A percentile compares a stretch with the other conserved stretches of the same genome.
Conservation (phyloP, 768 basidiomycete species). For the Ephemerocybe angulata region DNA sequence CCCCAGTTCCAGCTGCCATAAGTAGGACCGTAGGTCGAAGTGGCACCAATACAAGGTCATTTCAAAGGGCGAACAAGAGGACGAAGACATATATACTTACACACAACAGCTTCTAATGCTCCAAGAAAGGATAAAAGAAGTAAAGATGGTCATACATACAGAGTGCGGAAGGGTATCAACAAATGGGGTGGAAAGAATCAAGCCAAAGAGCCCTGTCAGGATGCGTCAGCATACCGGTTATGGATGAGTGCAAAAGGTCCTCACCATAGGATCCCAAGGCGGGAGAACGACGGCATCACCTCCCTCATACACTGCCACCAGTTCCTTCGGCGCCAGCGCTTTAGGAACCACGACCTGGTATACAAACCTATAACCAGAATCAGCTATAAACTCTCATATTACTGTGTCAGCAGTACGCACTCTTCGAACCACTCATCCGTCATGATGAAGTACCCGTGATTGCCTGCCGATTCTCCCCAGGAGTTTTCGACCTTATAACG, state of each 20-base stretch:
- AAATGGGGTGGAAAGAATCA: not conserved
- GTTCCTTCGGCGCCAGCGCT: constrained; percentile 72
- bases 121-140: not conserved
- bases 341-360: constrained; percentile 92
- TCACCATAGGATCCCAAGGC: constrained; percentile 89
- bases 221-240: not conserved
- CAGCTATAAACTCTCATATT: constrained; percentile 2
- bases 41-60: no score
- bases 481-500: constrained; percentile 98
- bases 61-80: no score
- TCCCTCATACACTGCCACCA: constrained; percentile 74
- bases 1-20: no score
- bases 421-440: constrained; percentile 89
- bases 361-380: constrained; percentile 54
- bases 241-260: constrained; percentile 15
- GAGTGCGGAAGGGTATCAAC: not conserved
- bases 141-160: not conserved
- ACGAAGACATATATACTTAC: no score
- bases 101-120: no score
- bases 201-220: constrained; percentile 3
- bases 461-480: constrained; percentile 76
- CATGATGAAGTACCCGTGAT: constrained; percentile 92
- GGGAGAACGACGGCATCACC: constrained; percentile 67
- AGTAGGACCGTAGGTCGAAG: no score
- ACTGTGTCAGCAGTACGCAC: constrained; percentile 39